A percentile compares a stretch with the other conserved stretches of the same genome.
Evolutionary conservation across 768 basidiomycete species (phyloP).

Genomic region (Termitomyces sp.): DNA sequence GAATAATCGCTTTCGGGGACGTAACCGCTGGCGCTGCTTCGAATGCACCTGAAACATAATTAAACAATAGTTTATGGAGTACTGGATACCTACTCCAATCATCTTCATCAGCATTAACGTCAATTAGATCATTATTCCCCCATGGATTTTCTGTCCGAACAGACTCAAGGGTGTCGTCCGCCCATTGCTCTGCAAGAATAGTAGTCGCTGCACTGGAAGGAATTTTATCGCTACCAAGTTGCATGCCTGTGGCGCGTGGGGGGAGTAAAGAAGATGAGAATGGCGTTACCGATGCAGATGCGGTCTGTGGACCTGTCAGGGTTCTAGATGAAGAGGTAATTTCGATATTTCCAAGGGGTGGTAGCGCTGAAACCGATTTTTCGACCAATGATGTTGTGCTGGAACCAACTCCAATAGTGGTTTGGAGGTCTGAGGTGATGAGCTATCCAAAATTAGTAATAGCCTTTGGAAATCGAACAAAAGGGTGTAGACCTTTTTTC

Average conservation of each 20-base stretch:
- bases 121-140: slow-evolving; percentile 81
- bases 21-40: slow-evolving; percentile 40
- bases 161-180: slow-evolving; percentile 45
- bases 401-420: slow-evolving; percentile 42
- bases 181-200: slow-evolving; percentile 46
- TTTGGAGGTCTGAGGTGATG: slow-evolving; percentile 67
- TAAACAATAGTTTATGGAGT: background rate
- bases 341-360: slow-evolving; percentile 13
- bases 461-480: background rate
- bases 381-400: slow-evolving; percentile 19
- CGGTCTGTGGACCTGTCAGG: background rate
- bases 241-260: slow-evolving; percentile 54
- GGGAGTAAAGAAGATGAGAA: slow-evolving; percentile 13
- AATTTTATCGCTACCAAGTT: slow-evolving; percentile 56
- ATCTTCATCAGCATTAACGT: slow-evolving; percentile 87
- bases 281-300: slow-evolving; percentile 6
- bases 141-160: slow-evolving; percentile 49
- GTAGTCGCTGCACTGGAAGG: slow-evolving; percentile 26
- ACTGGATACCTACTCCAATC: slow-evolving; percentile 79
- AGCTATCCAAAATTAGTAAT: slow-evolving; percentile 38
- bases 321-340: slow-evolving; percentile 7
- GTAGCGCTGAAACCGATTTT: slow-evolving; percentile 39
- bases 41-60: slow-evolving; percentile 54
- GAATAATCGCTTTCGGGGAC: slow-evolving; percentile 11
- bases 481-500: slow-evolving; percentile 57